Percentiles rank a stretch among this genome's conserved stretches.
phyloP scores from a whole-genome alignment of 2,329 filamentous ascomycete genomes.

The Kalaharituber pfeilii region DNA sequence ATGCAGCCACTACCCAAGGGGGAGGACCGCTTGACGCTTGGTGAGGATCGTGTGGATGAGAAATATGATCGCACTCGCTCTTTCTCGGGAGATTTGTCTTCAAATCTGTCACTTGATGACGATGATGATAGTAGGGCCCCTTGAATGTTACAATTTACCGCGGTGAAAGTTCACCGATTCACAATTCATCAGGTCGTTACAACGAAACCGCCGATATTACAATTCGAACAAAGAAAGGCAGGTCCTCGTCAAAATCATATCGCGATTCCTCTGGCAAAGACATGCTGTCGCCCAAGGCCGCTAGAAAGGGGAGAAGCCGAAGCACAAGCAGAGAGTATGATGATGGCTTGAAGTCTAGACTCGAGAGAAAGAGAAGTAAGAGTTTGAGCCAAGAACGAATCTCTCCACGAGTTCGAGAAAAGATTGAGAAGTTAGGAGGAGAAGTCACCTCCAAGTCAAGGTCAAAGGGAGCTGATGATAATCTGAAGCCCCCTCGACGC shows the following conservation, averaged over 20 bases:
- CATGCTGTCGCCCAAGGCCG: neutral
- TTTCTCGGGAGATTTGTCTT: slow-evolving; percentile 73
- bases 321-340: slow-evolving; percentile 16
- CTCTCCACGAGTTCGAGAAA: slow-evolving; percentile 14
- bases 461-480: slow-evolving; percentile 26
- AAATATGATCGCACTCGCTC: slow-evolving; percentile 38
- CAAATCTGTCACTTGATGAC: slow-evolving; percentile 61
- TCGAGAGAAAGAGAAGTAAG: neutral
- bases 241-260: slow-evolving; percentile 11
- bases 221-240: slow-evolving; percentile 11
- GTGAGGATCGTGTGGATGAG: slow-evolving; percentile 28
- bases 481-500: slow-evolving; percentile 30
- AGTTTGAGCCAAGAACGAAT: slow-evolving; percentile 13
- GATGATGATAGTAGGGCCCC: slow-evolving; percentile 56
- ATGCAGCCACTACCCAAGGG: slow-evolving; percentile 19
- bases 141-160: slow-evolving; percentile 68
- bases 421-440: slow-evolving; percentile 14
- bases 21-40: slow-evolving; percentile 20
- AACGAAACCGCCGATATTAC: slow-evolving; percentile 10
- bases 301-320: slow-evolving; percentile 17
- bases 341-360: neutral
- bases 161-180: slow-evolving; percentile 12
- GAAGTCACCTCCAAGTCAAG: slow-evolving; percentile 11
- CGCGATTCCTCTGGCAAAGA: slow-evolving; percentile 17
- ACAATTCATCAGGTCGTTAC: slow-evolving; percentile 10